Conservation (phyloP, 257 asterid genomes). For the Voacanga thouarsii region DNA sequence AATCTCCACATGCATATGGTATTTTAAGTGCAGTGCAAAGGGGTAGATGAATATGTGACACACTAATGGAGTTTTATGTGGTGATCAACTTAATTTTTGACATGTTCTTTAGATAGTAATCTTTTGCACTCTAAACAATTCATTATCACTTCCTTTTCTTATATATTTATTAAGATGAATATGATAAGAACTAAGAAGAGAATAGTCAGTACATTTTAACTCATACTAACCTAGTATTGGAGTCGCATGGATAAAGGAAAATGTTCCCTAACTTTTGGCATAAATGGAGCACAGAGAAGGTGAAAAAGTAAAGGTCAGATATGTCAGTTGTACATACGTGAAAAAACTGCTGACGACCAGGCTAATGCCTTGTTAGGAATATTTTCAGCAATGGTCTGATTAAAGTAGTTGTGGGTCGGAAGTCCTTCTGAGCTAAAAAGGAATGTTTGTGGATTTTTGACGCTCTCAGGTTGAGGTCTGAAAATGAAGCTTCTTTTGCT, state of each 20-base stretch:
- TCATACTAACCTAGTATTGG: neutral
- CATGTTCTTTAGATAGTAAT: neutral
- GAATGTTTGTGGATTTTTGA: no score
- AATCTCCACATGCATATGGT: neutral
- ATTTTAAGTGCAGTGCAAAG: neutral
- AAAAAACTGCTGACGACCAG: no score
- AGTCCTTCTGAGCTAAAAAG: no score
- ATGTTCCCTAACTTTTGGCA: no score
- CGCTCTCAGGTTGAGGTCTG: no score
- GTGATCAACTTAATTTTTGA: neutral
- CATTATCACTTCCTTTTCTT: neutral
- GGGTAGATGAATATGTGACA: neutral
- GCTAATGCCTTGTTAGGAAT: no score
- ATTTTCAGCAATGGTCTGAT: no score
- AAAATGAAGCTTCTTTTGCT: no score
- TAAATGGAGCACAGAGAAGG: no score
- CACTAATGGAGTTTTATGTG: neutral
- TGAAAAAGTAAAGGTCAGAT: no score
- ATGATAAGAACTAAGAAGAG: neutral
- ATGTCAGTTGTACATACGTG: no score
- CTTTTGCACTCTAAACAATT: neutral
- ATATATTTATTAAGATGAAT: neutral
- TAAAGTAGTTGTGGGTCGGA: no score
- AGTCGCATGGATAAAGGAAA: neutral
- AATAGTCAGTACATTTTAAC: neutral